Evolutionary conservation across 495 filamentous ascomycete genomes (phyloP).

Genomic region (Lentithecium fluviatile): DNA sequence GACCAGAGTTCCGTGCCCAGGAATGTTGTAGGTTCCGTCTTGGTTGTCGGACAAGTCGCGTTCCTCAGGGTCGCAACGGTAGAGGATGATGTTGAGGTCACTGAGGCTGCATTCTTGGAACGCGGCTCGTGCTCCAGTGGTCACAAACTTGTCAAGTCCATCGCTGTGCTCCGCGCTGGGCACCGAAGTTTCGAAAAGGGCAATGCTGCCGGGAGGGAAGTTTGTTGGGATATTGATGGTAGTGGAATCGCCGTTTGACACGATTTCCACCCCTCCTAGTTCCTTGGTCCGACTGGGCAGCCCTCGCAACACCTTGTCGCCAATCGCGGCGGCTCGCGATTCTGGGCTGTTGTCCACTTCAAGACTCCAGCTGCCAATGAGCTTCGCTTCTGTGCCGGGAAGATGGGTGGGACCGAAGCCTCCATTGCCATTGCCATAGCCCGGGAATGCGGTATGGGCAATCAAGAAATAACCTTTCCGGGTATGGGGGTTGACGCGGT

Average conservation of each 20-base stretch:
- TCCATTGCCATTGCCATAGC: constrained; percentile 76
- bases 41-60: constrained; percentile 71
- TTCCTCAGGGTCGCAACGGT: constrained; percentile 91
- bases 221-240: constrained; percentile 74
- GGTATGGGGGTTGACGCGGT: constrained; percentile 85
- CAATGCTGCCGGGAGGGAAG: constrained; percentile 90
- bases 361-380: constrained; percentile 84
- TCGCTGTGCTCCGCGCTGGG: constrained; percentile 74
- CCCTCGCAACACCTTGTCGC: constrained; percentile 72
- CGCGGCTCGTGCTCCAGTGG: constrained; percentile 74
- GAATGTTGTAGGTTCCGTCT: constrained; percentile 86
- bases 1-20: constrained; percentile 76
- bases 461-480: constrained; percentile 92
- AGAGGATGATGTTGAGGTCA: constrained; percentile 90
- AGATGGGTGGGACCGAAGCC: constrained; percentile 74
- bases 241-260: constrained; percentile 66
- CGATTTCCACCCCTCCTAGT: constrained; percentile 67
- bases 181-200: constrained; percentile 94
- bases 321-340: constrained; percentile 59
- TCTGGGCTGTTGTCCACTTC: constrained; percentile 73
- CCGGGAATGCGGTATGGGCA: constrained; percentile 91
- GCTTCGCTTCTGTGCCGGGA: constrained; percentile 68
- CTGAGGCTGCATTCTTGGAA: constrained; percentile 69
- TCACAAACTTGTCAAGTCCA: constrained; percentile 79
- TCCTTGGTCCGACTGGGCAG: constrained; percentile 76